Conservation (phyloP, 2,329 filamentous ascomycete species). For the Ascochyta rabiei region DNA sequence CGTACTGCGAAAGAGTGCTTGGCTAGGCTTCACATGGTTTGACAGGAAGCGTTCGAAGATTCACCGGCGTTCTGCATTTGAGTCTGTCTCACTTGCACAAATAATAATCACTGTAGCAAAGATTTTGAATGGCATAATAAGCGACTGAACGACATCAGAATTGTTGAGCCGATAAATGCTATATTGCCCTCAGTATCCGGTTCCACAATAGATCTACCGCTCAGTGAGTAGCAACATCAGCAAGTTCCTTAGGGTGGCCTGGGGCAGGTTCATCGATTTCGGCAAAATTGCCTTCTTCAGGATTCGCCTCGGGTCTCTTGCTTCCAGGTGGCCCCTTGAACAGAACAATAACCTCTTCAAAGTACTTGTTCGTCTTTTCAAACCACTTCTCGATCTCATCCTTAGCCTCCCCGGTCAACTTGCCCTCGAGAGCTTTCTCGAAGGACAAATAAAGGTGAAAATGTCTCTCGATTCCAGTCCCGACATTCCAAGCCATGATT, state of each 20-base stretch:
- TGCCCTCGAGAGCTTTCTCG: slow-evolving; percentile 4
- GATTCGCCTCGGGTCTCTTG: background rate
- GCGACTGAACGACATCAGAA: no score
- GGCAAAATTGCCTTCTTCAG: background rate
- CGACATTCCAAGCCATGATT: slow-evolving; percentile 11
- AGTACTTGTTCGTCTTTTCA: slow-evolving; percentile 3
- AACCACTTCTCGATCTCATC: slow-evolving; percentile 3
- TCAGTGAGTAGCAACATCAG: no score
- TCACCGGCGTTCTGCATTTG: no score
- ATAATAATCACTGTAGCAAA: no score
- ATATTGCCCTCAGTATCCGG: no score
- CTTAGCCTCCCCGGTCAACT: slow-evolving; percentile 2
- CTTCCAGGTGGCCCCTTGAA: slow-evolving; percentile 11
- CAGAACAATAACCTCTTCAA: slow-evolving; percentile 5
- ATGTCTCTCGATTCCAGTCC: slow-evolving; percentile 13
- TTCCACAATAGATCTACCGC: no score
- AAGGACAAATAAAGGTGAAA: slow-evolving; percentile 3
- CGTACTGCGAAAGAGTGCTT: slow-evolving; percentile 3
- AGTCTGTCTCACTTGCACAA: no score
- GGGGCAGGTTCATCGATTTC: slow-evolving; percentile 1
- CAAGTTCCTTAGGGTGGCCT: background rate
- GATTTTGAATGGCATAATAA: no score
- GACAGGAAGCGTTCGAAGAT: no score
- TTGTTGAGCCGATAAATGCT: no score
- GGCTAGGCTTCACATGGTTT: slow-evolving; percentile 1